phyloP scores from a whole-genome alignment of 495 filamentous ascomycete genomes.

The Neurospora sp. region DNA sequence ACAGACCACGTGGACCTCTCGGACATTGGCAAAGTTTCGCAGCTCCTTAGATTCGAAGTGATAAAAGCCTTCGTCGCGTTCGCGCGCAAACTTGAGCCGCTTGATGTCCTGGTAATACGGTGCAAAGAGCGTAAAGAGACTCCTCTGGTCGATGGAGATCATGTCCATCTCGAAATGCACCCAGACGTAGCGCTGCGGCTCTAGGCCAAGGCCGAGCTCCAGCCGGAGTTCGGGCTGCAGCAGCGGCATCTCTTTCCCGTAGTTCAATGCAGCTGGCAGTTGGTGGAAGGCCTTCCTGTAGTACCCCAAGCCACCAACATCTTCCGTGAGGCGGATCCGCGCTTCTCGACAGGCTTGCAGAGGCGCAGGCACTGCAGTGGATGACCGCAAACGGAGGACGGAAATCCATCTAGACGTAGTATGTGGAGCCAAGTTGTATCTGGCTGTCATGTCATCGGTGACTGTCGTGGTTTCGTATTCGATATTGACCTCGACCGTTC shows the following conservation, averaged over 20 bases:
- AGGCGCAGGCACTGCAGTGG: neutral
- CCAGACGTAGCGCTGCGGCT: neutral
- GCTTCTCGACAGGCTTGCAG: neutral
- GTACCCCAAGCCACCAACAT: neutral
- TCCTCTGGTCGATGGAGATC: neutral
- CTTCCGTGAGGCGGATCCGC: neutral
- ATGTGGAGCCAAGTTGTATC: neutral
- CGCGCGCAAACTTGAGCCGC: neutral
- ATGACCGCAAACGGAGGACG: neutral
- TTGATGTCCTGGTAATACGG: neutral
- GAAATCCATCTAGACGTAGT: neutral
- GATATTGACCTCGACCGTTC: neutral
- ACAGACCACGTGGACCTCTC: neutral
- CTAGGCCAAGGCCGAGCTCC: neutral
- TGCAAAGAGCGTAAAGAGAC: neutral
- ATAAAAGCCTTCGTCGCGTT: neutral
- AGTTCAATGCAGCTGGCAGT: neutral
- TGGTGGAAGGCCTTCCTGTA: neutral
- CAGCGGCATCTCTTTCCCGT: neutral
- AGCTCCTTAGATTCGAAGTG: neutral
- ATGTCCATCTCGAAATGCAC: neutral
- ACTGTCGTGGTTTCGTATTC: neutral
- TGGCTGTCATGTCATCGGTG: neutral
- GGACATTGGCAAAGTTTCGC: neutral
- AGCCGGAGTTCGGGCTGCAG: neutral